A percentile compares a stretch with the other conserved stretches of the same genome.
Evolutionary conservation across 1,139 yeast genomes (phyloP).

Genomic region (Candida neerlandica): DNA sequence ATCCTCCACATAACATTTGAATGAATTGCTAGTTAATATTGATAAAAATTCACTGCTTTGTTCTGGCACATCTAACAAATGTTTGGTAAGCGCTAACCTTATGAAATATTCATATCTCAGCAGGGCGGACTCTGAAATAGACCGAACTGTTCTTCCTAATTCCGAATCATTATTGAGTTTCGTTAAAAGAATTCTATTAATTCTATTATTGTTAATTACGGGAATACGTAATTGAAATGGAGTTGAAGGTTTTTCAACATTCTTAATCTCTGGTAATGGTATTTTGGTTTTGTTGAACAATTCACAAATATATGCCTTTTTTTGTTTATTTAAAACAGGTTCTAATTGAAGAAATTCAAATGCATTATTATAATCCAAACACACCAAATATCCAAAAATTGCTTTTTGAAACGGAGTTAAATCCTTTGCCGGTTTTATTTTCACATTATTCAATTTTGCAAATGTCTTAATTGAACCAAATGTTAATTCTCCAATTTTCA

Average conservation of each 20-base stretch:
- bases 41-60: slow-evolving; percentile 3
- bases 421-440: neutral
- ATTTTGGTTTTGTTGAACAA: slow-evolving; percentile 2
- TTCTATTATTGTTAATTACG: slow-evolving; percentile 9
- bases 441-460: slow-evolving; percentile 1
- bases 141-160: slow-evolving; percentile 1
- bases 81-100: slow-evolving; percentile 2
- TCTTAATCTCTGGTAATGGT: slow-evolving; percentile 6
- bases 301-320: neutral
- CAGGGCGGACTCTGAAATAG: slow-evolving; percentile 3
- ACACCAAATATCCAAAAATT: slow-evolving; percentile 2
- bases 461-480: neutral
- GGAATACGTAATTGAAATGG: slow-evolving; percentile 6
- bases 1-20: slow-evolving; percentile 12
- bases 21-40: slow-evolving; percentile 5
- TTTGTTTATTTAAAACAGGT: neutral
- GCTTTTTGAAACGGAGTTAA: neutral
- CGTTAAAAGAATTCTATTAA: slow-evolving; percentile 10
- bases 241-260: neutral
- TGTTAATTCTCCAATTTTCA: neutral
- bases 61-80: neutral
- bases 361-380: neutral
- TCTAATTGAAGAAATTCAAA: neutral
- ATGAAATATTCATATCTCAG: slow-evolving; percentile 5
- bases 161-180: neutral